These are phyloP conservation scores for Sungouiella thailandica DNA, from an alignment of 805 yeast species.

Conservation along the genomic window DNA sequence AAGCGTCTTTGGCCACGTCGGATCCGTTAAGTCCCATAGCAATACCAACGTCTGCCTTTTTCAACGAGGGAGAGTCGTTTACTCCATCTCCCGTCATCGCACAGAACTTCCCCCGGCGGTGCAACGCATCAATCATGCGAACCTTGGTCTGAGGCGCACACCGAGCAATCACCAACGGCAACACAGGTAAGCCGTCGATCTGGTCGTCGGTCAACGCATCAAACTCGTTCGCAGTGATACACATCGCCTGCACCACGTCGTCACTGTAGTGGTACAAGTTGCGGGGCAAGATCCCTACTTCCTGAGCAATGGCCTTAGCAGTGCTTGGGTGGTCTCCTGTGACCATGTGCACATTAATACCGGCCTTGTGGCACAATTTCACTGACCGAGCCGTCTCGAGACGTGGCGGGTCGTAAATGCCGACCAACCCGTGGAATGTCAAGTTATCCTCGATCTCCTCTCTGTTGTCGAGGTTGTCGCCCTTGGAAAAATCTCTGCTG, in stretches of 20 bases:
- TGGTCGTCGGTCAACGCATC: constrained; percentile 57
- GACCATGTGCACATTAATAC: constrained; percentile 18
- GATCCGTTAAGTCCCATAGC: constrained; percentile 28
- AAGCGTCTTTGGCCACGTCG: constrained; percentile 25
- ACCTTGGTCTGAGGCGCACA: constrained; percentile 83
- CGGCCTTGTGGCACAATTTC: constrained; percentile 17
- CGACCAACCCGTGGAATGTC: constrained; percentile 16
- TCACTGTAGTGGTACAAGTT: constrained; percentile 52
- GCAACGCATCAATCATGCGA: constrained; percentile 71
- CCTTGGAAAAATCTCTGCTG: constrained; percentile 11
- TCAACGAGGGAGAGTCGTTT: constrained; percentile 25
- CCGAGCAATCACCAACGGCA: constrained; percentile 75
- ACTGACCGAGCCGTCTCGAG: constrained; percentile 16
- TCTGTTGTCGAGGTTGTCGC: constrained; percentile 10
- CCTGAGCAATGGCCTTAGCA: constrained; percentile 19
- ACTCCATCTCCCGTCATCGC: constrained; percentile 67
- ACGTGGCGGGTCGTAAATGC: constrained; percentile 19
- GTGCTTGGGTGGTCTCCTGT: constrained; percentile 19
- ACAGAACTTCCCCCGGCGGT: constrained; percentile 41
- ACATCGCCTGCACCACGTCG: constrained; percentile 59
- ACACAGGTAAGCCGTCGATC: constrained; percentile 56
- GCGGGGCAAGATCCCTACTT: constrained; percentile 22
- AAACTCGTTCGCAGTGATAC: constrained; percentile 71
- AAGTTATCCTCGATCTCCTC: constrained; percentile 15
- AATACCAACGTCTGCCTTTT: constrained; percentile 25